phyloP scores from a whole-genome alignment of 495 filamentous ascomycete species.

The Hypoxylon rickii region DNA sequence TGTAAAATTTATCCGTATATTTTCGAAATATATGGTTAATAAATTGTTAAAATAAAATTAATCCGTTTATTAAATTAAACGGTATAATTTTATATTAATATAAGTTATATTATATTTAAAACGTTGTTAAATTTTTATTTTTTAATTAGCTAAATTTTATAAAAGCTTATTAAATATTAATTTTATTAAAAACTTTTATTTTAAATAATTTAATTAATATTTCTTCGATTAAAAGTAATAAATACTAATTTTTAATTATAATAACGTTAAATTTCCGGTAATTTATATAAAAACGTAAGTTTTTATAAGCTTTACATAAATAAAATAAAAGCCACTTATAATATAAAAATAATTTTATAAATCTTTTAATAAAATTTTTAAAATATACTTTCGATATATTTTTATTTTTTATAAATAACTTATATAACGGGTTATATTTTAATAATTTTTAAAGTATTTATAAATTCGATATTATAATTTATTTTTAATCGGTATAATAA shows the following conservation, averaged over 20 bases:
- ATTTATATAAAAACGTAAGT: neutral
- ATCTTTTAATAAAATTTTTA: neutral
- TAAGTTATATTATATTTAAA: neutral
- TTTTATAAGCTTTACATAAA: neutral
- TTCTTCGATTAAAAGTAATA: neutral
- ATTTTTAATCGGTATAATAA: no score
- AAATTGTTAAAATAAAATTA: neutral
- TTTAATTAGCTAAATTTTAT: neutral
- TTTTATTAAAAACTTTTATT: neutral
- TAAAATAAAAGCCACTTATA: neutral
- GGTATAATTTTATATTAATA: neutral
- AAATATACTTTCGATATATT: neutral
- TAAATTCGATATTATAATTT: neutral
- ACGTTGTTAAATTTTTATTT: neutral
- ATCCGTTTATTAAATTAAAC: neutral
- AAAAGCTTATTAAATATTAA: neutral
- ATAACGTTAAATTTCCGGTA: neutral
- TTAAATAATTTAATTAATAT: neutral
- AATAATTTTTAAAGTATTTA: neutral
- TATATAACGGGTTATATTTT: neutral
- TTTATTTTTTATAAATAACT: neutral
- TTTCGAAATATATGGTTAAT: neutral
- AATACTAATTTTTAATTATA: neutral
- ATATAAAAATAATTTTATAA: neutral
- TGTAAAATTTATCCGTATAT: neutral